Base-by-base conservation (phyloP, 2,329 filamentous ascomycete genomes). In the Bipolaris bicolor region DNA sequence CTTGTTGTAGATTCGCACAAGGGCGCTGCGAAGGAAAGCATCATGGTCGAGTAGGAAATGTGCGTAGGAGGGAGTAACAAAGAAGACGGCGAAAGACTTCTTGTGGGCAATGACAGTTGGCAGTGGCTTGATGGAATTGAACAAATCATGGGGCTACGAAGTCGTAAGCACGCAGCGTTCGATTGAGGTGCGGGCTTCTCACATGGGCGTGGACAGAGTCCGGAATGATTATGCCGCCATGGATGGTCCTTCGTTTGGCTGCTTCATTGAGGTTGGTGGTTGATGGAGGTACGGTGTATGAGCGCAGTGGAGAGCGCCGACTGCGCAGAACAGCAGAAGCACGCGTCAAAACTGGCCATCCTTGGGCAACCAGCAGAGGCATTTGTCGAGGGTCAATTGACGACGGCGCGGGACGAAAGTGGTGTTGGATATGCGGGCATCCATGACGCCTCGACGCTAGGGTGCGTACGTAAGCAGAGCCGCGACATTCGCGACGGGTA, bases 41-140 rank as follows among this genome's bases (percentile, higher is more conserved):
- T 58, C 20, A 39, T 71, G 65, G 34, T 73, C 63, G 37, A 63
- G 60, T 9, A 75, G 66, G 66, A 69, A 73, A 54, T 62, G 54
- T 3, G 73, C 72, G 49, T 75, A 75, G 2, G 72, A 58, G 2
- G 72, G 73, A 5, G 69, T 76, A 20, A 73, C 63, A 26, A 76
- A 60, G 49, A 76, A 66, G 56, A 76, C 57, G 48, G 59, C 64
- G 40, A 70, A 68, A 43, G 59, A 65, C 24, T 63, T 49, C 33
- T 37, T 37, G 6, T 9, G n/a, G 22, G 57, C 36, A 16, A 15
- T 2, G 1, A 29, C 10, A 31, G 29, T 31, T 31, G 18, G 3
- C 20, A 72, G 20, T n/a, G 70, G 63, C 9, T 57, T 31, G 46
- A 75, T 70, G 46, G 64, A 60, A 7, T 57, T 10, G 18, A 74